Percentiles rank a stretch among this genome's conserved stretches.
Conservation (phyloP, 352 stramenopile genomes). For the Phytophthora fragariaefolia region DNA sequence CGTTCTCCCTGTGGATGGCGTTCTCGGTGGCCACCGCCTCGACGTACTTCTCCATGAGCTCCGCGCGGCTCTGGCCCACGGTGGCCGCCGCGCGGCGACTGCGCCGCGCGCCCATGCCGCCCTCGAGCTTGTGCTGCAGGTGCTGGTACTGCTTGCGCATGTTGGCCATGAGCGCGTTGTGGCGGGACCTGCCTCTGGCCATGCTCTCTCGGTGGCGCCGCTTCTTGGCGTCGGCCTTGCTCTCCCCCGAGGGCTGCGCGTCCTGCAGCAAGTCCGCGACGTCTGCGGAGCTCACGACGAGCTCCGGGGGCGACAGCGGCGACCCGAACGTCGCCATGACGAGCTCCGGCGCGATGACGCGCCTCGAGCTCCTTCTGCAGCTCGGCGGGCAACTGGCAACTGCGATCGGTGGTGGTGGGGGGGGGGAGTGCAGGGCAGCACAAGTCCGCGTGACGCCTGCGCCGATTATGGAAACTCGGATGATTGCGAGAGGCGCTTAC, state of each 20-base stretch:
- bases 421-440: constrained; percentile 5
- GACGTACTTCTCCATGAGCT: constrained; percentile 29
- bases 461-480: no score
- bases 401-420: constrained; percentile 26
- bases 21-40: constrained; percentile 38
- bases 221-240: constrained; percentile 32
- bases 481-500: constrained; percentile 31
- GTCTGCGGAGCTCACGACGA: constrained; percentile 3
- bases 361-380: no score
- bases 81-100: constrained; percentile 6
- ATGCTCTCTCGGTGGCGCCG: constrained; percentile 37
- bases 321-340: constrained; percentile 24
- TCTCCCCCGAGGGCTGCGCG: constrained; percentile 9
- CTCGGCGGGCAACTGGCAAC: no score
- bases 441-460: no score
- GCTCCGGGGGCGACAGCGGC: constrained; percentile 23
- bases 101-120: constrained; percentile 18
- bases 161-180: constrained; percentile 32
- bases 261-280: constrained; percentile 16
- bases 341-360: no score
- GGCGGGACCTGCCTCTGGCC: constrained; percentile 36
- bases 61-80: not conserved
- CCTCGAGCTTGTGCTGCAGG: constrained; percentile 31
- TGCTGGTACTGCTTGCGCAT: constrained; percentile 39
- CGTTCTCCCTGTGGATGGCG: constrained; percentile 39